Percentiles rank a stretch among this genome's conserved stretches.
phyloP scores from a whole-genome alignment of 331 rosid genomes.

The Stylosanthes scabra region DNA sequence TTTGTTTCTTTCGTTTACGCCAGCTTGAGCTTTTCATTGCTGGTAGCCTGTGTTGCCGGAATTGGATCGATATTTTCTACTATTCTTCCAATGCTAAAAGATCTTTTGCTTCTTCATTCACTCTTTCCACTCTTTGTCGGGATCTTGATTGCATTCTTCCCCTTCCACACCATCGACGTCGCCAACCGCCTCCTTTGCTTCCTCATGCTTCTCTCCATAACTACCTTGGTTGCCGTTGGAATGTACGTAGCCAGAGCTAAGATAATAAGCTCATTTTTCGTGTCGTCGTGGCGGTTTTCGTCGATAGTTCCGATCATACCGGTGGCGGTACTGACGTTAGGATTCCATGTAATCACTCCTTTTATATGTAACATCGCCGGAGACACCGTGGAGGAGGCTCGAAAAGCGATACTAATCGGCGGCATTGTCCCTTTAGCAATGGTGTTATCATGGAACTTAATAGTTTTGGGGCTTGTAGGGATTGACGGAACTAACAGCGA shows the following conservation, averaged over 20 bases:
- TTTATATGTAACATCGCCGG: slow-evolving; percentile 66
- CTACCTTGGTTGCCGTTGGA: slow-evolving; percentile 58
- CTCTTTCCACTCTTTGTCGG: slow-evolving; percentile 53
- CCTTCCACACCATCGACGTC: slow-evolving; percentile 53
- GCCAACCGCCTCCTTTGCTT: slow-evolving; percentile 56
- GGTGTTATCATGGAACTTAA: slow-evolving; percentile 68
- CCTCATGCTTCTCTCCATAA: slow-evolving; percentile 55
- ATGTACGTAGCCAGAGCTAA: slow-evolving; percentile 45
- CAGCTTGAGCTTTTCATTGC: slow-evolving; percentile 51
- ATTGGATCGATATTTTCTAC: slow-evolving; percentile 54
- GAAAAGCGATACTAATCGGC: slow-evolving; percentile 61
- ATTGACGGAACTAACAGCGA: slow-evolving; percentile 32
- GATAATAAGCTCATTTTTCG: slow-evolving; percentile 47
- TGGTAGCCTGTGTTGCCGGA: slow-evolving; percentile 67
- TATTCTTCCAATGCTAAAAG: slow-evolving; percentile 37
- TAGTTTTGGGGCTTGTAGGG: slow-evolving; percentile 65
- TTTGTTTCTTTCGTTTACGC: slow-evolving; percentile 55
- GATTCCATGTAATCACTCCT: slow-evolving; percentile 71
- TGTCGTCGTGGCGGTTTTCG: slow-evolving; percentile 51
- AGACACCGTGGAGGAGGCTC: slow-evolving; percentile 48
- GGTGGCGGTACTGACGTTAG: slow-evolving; percentile 59
- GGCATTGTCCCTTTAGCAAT: slow-evolving; percentile 58
- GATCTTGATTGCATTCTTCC: slow-evolving; percentile 46
- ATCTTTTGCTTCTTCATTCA: slow-evolving; percentile 39
- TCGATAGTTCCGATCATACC: slow-evolving; percentile 59